Evolutionary conservation across 148 eudicot genomes (phyloP).

Genomic region (Amaranthus cruentus): DNA sequence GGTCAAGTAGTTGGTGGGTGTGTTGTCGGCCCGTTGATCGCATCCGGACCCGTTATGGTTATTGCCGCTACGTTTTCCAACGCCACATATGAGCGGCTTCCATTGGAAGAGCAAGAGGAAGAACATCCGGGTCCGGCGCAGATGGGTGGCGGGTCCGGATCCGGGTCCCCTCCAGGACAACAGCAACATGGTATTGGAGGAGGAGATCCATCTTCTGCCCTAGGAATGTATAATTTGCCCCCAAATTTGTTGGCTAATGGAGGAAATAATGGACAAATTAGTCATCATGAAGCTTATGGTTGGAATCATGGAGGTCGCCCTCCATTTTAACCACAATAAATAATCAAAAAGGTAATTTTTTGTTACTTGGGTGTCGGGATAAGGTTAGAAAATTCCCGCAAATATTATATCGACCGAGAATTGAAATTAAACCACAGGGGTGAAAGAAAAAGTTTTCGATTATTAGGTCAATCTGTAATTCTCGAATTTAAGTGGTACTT

Average conservation of each 20-base stretch:
- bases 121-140: constrained; percentile 5
- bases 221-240: constrained; percentile 26
- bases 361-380: too few relatives aligned
- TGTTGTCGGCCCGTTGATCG: constrained; percentile 24
- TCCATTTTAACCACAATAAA: constrained; percentile 15
- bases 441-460: neutral
- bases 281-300: constrained; percentile 21
- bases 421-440: too few relatives aligned
- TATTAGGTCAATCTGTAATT: neutral
- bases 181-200: constrained; percentile 21
- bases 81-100: constrained; percentile 25
- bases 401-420: too few relatives aligned
- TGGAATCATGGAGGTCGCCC: constrained; percentile 27
- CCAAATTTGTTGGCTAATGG: constrained; percentile 19
- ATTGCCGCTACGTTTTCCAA: constrained; percentile 25
- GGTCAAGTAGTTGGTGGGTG: constrained; percentile 23
- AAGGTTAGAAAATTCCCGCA: too few relatives aligned
- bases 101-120: constrained; percentile 21
- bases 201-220: constrained; percentile 10
- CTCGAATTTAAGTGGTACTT: neutral
- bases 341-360: neutral
- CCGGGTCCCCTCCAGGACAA: constrained; percentile 1
- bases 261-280: neutral
- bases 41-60: constrained; percentile 22
- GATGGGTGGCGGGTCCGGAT: constrained; percentile 1